A percentile compares a stretch with the other conserved stretches of the same genome.
Evolutionary conservation across 2,329 filamentous ascomycete genomes (phyloP).

Genomic region (Xylariaceae sp.): DNA sequence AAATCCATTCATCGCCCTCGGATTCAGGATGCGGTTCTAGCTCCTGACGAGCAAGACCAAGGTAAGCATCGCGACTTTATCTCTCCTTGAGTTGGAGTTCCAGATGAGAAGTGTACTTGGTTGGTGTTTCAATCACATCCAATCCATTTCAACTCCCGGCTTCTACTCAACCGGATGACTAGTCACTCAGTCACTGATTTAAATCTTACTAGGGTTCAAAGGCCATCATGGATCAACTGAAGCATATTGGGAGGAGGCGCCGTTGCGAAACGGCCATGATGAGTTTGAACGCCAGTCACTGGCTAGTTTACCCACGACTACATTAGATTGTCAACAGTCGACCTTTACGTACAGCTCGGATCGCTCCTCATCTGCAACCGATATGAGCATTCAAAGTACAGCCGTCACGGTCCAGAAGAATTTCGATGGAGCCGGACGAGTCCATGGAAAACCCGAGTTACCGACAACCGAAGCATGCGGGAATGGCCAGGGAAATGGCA

Average conservation of each 20-base stretch:
- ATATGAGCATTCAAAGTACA: slow-evolving; percentile 11
- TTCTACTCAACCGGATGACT: too few species aligned
- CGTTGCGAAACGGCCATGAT: slow-evolving; percentile 5
- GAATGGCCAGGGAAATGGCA: not conserved
- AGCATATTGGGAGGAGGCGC: slow-evolving; percentile 4
- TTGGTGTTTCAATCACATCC: not conserved
- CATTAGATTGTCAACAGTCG: slow-evolving; percentile 18
- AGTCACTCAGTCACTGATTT: not conserved
- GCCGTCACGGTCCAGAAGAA: slow-evolving; percentile 6
- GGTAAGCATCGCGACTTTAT: slow-evolving; percentile 8
- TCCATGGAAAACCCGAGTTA: not conserved
- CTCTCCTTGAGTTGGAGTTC: not conserved
- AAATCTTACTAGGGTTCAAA: not conserved
- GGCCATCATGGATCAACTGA: not conserved
- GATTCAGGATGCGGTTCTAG: not conserved
- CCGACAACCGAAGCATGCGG: not conserved
- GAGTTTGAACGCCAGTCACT: slow-evolving; percentile 17
- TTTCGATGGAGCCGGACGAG: not conserved
- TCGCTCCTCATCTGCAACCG: slow-evolving; percentile 20
- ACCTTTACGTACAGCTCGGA: slow-evolving; percentile 14
- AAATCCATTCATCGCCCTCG: too few species aligned
- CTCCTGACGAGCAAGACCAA: not conserved
- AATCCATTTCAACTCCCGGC: not conserved
- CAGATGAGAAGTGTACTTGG: too few species aligned
- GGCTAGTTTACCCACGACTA: slow-evolving; percentile 16